phyloP scores from a whole-genome alignment of 2,329 filamentous ascomycete genomes.

The Tolypocladium amazonense region DNA sequence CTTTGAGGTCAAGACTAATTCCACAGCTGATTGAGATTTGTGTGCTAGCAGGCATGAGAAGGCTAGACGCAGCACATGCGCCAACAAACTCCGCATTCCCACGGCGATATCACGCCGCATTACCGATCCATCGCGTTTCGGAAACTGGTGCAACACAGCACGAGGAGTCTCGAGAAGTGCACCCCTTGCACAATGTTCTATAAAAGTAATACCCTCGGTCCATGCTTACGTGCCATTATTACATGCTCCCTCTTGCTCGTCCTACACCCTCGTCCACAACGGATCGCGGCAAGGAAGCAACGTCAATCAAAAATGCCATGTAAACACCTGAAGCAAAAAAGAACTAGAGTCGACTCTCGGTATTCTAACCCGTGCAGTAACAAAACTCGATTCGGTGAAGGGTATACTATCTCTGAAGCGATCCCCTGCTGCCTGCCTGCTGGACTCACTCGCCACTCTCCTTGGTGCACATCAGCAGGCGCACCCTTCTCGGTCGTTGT shows the following conservation, averaged over 20 bases:
- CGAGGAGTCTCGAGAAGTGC: neutral
- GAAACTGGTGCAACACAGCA: neutral
- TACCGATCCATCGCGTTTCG: neutral
- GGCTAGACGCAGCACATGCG: neutral
- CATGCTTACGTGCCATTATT: neutral
- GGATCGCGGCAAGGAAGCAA: neutral
- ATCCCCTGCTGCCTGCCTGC: neutral
- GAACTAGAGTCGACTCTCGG: constrained; percentile 5
- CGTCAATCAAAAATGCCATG: constrained; percentile 1
- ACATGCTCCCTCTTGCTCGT: neutral
- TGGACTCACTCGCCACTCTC: neutral
- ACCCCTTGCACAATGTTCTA: neutral
- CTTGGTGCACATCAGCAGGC: constrained; percentile 56
- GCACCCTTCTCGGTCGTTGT: constrained; percentile 86
- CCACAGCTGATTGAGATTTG: neutral
- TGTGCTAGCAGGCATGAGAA: neutral
- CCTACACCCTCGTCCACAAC: neutral
- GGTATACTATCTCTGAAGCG: neutral
- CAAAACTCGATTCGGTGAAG: constrained; percentile 1
- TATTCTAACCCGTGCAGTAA: constrained; percentile 7
- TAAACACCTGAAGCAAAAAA: constrained; percentile 5
- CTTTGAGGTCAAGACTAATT: no score
- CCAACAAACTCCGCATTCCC: neutral
- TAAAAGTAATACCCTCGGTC: neutral
- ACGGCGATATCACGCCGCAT: neutral